Evolutionary conservation across 805 yeast genomes (phyloP).

Genomic region (Starmerella sirachaensis): DNA sequence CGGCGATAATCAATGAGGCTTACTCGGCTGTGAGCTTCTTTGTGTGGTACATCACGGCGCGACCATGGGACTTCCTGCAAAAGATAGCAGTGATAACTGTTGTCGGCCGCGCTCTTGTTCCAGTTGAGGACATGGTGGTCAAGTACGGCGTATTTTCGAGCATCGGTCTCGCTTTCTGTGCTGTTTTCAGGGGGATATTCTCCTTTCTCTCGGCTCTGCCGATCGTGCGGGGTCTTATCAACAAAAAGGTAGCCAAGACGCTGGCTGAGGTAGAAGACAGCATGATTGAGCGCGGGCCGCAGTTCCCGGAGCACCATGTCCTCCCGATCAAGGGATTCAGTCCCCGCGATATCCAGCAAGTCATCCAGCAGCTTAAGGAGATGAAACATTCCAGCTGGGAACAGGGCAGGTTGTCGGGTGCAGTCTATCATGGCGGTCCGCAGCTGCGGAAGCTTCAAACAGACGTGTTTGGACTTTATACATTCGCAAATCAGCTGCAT

Average conservation of each 20-base stretch:
- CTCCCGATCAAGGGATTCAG: slow-evolving; percentile 55
- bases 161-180: slow-evolving; percentile 6
- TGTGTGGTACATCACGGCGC: too few relatives aligned
- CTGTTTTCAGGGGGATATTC: slow-evolving; percentile 16
- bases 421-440: slow-evolving; percentile 92
- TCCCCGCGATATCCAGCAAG: slow-evolving; percentile 35
- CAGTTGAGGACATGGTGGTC: slow-evolving; percentile 14
- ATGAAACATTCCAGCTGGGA: slow-evolving; percentile 71
- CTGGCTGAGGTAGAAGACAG: slow-evolving; percentile 41
- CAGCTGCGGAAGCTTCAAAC: slow-evolving; percentile 64
- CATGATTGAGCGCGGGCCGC: slow-evolving; percentile 44
- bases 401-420: slow-evolving; percentile 80
- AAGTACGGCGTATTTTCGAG: slow-evolving; percentile 22
- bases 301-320: slow-evolving; percentile 21
- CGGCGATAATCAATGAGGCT: too few relatives aligned
- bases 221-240: slow-evolving; percentile 43
- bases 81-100: slow-evolving; percentile 12
- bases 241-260: slow-evolving; percentile 43
- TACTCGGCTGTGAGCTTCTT: too few relatives aligned
- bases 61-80: too few relatives aligned
- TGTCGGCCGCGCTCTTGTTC: slow-evolving; percentile 9
- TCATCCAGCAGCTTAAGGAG: slow-evolving; percentile 35
- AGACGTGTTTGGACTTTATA: slow-evolving; percentile 58
- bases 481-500: slow-evolving; percentile 88
- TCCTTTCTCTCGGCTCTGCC: slow-evolving; percentile 35